A percentile compares a stretch with the other conserved stretches of the same genome.
Evolutionary conservation across 805 yeast species (phyloP).

Genomic region (Scheffersomyces lignosus): DNA sequence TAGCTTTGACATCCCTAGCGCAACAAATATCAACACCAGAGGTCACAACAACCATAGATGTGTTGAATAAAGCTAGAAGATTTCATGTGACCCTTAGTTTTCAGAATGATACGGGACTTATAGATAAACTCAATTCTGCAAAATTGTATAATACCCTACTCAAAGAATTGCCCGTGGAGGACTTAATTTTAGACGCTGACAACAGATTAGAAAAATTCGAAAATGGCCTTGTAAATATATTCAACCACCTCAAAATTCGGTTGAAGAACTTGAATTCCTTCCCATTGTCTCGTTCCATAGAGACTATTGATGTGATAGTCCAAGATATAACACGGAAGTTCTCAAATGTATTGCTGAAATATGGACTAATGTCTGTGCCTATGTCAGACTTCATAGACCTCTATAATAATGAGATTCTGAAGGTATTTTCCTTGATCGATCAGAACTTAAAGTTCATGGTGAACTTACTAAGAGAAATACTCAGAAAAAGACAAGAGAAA

Average conservation of each 20-base stretch:
- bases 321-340: conserved; percentile 53
- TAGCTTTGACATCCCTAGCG: conserved; percentile 53
- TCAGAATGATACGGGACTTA: conserved; percentile 67
- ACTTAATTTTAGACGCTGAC: conserved; percentile 32
- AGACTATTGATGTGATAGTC: conserved; percentile 65
- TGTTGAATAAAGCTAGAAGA: conserved; percentile 69
- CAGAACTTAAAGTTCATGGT: conserved; percentile 61
- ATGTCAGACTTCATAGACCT: conserved; percentile 37
- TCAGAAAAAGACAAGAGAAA: conserved; percentile 71
- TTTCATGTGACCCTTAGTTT: conserved; percentile 78
- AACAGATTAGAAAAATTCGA: conserved; percentile 42
- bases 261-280: conserved; percentile 53
- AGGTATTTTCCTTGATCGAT: conserved; percentile 55
- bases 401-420: conserved; percentile 19
- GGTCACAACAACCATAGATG: conserved; percentile 55
- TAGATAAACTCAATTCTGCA: conserved; percentile 52
- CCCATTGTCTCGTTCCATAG: conserved; percentile 64
- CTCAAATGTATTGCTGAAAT: conserved; percentile 31
- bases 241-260: conserved; percentile 60
- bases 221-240: conserved; percentile 46
- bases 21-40: conserved; percentile 57
- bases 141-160: conserved; percentile 61
- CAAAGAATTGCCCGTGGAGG: conserved; percentile 68
- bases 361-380: conserved; percentile 46
- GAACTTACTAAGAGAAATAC: conserved; percentile 67